Evolutionary conservation across 495 filamentous ascomycete species (phyloP), one percentile per base, ranked within the genome.

Genomic region (Letharia columbiana): DNA sequence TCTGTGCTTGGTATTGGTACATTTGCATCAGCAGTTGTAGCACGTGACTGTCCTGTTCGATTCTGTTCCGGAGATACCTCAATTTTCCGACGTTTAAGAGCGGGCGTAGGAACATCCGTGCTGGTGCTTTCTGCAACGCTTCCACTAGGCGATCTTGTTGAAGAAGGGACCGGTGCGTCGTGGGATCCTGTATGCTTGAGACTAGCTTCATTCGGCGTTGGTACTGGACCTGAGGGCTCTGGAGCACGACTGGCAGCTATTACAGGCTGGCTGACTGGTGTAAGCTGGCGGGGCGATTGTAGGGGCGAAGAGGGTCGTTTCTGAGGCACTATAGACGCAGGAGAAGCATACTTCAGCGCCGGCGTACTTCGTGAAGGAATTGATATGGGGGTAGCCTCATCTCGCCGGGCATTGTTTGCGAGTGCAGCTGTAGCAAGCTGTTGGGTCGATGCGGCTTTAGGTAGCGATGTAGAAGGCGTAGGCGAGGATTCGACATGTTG

Each of bases 401-500:
- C 61, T 41, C 37, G 52, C 60, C 18, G 50, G 3, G 45, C 41
- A 40, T 17, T 7, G 20, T 7, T 65, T 65, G 18, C 63, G 63
- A 23, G 54, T 58, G 28, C 60, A 52, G 18, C 39, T 31, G 54
- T 8, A 31, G 66, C 41, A 39, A 68, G 47, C 18, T 73, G 64
- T 35, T 68, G 63, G 52, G 68, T 45, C 72, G 66, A 33, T 54
- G 62, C 44, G 65, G 63, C 41, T 56, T 54, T 66, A 11, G 65
- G 57, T n/a, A 73, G 65, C 58, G 70, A 49, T 37, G 59, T 35
- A n/a, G 69, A 63, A 13, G 75, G 66, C 60, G 75, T 71, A 31
- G 68, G 64, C 10, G 70, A 70, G 4, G 73, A 59, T 42, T 68
- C 71, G 58, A 74, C 58, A 40, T 66, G 66, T 33, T 74, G 73